Conservation (phyloP, 805 yeast genomes). For the Candida hispaniensis region DNA sequence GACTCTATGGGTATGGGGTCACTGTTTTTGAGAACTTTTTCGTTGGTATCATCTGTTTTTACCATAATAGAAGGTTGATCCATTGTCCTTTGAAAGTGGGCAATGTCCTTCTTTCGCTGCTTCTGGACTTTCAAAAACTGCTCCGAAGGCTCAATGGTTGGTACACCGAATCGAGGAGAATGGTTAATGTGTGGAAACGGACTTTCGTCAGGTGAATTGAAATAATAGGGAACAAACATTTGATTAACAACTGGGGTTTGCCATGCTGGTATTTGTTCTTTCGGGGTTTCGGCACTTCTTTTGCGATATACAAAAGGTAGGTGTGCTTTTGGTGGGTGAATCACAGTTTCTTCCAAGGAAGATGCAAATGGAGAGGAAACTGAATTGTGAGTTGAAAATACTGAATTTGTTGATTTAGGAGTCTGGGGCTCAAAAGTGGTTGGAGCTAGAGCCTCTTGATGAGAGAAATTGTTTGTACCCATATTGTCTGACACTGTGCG, state of each 20-base stretch:
- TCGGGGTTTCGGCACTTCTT: too few relatives aligned
- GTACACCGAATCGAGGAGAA: slow-evolving; percentile 1
- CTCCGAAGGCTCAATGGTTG: slow-evolving; percentile 8
- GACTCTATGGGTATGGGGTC: too few relatives aligned
- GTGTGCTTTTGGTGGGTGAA: slow-evolving; percentile 12
- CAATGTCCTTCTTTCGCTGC: slow-evolving; percentile 11
- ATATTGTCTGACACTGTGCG: slow-evolving; percentile 9
- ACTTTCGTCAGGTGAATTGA: slow-evolving; percentile 4
- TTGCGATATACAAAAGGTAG: slow-evolving; percentile 10
- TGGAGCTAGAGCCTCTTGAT: too few relatives aligned
- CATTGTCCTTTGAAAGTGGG: too few relatives aligned
- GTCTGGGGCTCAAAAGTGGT: too few relatives aligned
- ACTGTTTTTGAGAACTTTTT: too few relatives aligned
- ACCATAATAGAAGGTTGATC: too few relatives aligned
- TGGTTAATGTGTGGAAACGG: slow-evolving; percentile 12
- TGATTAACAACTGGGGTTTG: slow-evolving; percentile 4
- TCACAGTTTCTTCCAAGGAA: slow-evolving; percentile 11
- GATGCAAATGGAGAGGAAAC: slow-evolving; percentile 8
- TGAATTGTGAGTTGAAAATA: slow-evolving; percentile 7
- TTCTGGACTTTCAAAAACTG: slow-evolving; percentile 7
- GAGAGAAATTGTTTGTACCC: too few relatives aligned
- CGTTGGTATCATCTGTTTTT: too few relatives aligned
- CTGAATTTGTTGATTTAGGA: too few relatives aligned
- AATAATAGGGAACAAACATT: slow-evolving; percentile 9
- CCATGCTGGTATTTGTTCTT: too few relatives aligned